Evolutionary conservation across 768 basidiomycete genomes (phyloP).

Genomic region (Crucibulum laeve): DNA sequence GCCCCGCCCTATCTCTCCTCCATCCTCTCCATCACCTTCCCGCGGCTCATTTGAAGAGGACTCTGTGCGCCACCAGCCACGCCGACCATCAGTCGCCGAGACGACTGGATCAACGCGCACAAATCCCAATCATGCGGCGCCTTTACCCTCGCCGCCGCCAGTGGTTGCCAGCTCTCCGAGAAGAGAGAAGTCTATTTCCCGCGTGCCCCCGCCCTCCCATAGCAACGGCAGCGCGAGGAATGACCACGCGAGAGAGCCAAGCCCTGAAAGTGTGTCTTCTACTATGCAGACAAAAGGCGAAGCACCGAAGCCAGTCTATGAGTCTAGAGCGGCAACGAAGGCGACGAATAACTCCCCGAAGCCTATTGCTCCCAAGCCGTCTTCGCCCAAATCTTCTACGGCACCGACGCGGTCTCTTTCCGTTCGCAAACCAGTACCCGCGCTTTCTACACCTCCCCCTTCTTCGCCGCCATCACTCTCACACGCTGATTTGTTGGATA

Average conservation of each 20-base stretch:
- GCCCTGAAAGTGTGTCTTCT: too few relatives aligned
- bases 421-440: conserved; percentile 17
- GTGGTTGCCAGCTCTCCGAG: too few relatives aligned
- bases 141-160: too few relatives aligned
- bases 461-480: conserved; percentile 26
- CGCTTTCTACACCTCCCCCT: conserved; percentile 8
- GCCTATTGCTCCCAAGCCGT: background rate
- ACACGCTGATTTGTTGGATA: conserved; percentile 51
- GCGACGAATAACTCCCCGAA: too few relatives aligned
- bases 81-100: background rate
- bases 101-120: background rate
- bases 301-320: too few relatives aligned
- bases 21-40: conserved; percentile 43
- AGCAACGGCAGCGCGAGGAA: background rate
- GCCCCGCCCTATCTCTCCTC: conserved; percentile 39
- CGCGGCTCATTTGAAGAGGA: conserved; percentile 36
- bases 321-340: too few relatives aligned
- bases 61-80: conserved; percentile 14
- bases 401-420: background rate
- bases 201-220: background rate
- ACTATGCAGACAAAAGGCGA: too few relatives aligned
- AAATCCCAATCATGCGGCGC: background rate
- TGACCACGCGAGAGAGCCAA: background rate
- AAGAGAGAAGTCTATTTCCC: background rate
- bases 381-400: background rate